Evolutionary conservation across 2,329 filamentous ascomycete genomes (phyloP), one percentile per base, ranked within the genome.

Genomic region (Pseudocercospora ulei): DNA sequence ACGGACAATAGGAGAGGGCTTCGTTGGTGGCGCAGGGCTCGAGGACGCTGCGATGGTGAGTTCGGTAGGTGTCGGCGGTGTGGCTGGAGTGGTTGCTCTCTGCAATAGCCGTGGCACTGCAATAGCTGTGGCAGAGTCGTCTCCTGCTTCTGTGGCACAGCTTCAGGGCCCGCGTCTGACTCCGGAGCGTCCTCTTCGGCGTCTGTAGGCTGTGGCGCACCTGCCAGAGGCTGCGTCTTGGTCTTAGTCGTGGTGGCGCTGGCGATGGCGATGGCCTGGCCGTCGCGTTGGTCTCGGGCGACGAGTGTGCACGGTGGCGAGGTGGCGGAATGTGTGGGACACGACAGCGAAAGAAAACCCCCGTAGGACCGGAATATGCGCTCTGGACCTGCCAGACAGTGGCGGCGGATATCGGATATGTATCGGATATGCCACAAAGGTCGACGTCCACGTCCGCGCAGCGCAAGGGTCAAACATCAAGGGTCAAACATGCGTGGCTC

Each of bases 51-150:
- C 23, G 11, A 27, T 34, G 26, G 47, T 43, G 7, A 43, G 38
- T 30, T 73, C 70, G 20, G 69, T 74, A 11, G 76, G 76, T 2
- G 76, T 79, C 1, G 76, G 76, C 7, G 76, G 76, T 7, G 76
- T 80, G 23, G 78, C 68, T 7, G 76, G 68, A 3, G 75, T 79
- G 3, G 68, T 65, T 11, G 74, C 72, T 17, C 65, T 62, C 24
- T 64, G 57, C 23, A 52, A 35, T 11, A 62, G 48, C 41, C 64
- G 65, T 6, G 63, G 63, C 16, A 65, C 24, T 64, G 57, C 23
- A 52, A 35, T 11, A 62, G 48, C 41, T 64, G 65, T 6, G 63
- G 63, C 16, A 65, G 64, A 13, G 66, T 66, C 5, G 60, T 39
- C 22, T 47, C 46, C 27, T 48, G 39, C 11, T 39, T 47, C 18